Evolutionary conservation across 23 red algal genomes (phyloP).

Genomic region (Gracilaria vermiculophylla): DNA sequence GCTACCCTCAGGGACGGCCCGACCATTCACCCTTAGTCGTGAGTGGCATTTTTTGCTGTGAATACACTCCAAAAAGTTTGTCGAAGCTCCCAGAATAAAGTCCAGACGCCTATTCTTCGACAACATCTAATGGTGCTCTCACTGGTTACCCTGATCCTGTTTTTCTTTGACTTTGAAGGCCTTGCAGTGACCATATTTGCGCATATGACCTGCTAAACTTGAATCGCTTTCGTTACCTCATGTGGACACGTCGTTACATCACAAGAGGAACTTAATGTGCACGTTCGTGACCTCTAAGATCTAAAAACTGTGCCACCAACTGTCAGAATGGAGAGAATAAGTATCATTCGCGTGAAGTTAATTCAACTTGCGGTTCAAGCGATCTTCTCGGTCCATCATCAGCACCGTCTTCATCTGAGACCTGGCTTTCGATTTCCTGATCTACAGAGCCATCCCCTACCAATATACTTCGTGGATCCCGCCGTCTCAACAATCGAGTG

Average conservation of each 20-base stretch:
- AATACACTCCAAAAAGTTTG: background rate
- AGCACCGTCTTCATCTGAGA: background rate
- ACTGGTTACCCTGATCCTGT: background rate
- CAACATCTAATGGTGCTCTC: background rate
- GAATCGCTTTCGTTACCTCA: too few relatives aligned
- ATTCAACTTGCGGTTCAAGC: slow-evolving; percentile 48
- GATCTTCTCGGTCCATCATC: slow-evolving; percentile 1
- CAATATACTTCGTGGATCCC: slow-evolving; percentile 65
- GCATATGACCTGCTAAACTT: too few relatives aligned
- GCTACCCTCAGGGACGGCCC: background rate
- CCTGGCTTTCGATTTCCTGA: background rate
- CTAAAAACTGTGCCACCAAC: too few relatives aligned
- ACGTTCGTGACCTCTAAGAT: too few relatives aligned
- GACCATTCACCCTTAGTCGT: background rate
- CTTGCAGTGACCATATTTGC: background rate
- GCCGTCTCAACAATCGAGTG: slow-evolving; percentile 48
- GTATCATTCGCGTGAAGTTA: slow-evolving; percentile 35
- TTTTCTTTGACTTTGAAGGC: background rate
- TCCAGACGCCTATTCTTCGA: background rate
- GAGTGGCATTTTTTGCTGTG: too few relatives aligned
- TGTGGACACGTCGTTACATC: background rate
- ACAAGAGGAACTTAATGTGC: background rate
- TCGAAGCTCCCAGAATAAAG: background rate
- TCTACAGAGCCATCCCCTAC: background rate
- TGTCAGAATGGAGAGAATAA: background rate